Evolutionary conservation across 2,329 filamentous ascomycete genomes (phyloP), one percentile per base, ranked within the genome.

Genomic region (Plectosphaerella cucumerina): DNA sequence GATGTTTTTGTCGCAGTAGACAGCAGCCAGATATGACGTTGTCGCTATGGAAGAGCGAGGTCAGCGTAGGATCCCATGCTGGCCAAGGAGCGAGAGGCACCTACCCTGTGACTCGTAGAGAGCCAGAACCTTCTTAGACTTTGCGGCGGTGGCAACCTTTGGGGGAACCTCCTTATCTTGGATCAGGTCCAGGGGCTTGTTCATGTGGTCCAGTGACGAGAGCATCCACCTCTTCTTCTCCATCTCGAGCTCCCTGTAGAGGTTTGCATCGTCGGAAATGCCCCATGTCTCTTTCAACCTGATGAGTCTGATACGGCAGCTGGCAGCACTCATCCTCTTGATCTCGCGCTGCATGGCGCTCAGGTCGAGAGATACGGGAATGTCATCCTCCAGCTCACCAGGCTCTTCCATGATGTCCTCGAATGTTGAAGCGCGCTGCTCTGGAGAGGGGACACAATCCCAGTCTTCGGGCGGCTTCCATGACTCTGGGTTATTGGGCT

Each of bases 201-300:
- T 73, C 59, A 74, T 70, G 55, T 69, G 70, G 54, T 75, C 73
- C 48, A 87, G 66, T 1, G 75, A 75, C 23, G 77, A 82, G 33
- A 85, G 69, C 69, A 90, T 77, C 82, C 82, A 85, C 39, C 78
- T 66, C 58, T 82, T 80, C 60, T 80, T 80, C 54, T 80, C 76
- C 45, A 80, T 68, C 51, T 79, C 78, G 4, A 79, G 59, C 47
- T 78, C 74, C 57, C 72, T 70, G 57, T 76, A 78, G 18, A 80
- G 64, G 35, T 68, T 72, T 3, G 75, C 70, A 50, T 79, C 74
- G 1, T 67, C 62, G 12, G 72, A 67, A 20, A 63, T 65, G 10
- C 70, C 69, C 69, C 75, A 77, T 41, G 72, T 70, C 56, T 80
- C 75, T 31, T 76, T 80, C 35, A 87, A 69, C 4, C 81, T 74